Evolutionary conservation across 2,329 filamentous ascomycete genomes (phyloP).

Genomic region (Hortaea werneckii): DNA sequence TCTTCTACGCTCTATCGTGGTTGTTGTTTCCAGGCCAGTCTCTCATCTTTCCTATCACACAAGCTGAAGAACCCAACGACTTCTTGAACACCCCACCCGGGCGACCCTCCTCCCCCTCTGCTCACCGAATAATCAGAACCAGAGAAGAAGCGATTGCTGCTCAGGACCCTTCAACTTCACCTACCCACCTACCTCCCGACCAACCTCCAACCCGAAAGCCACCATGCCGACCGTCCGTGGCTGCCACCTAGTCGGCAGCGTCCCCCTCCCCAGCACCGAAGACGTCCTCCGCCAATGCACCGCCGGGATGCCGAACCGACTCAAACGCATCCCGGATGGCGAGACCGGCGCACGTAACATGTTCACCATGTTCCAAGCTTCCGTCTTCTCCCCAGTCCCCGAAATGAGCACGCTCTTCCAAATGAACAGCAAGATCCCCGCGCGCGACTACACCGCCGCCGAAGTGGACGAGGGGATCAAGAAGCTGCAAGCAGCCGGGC

Average conservation of each 20-base stretch:
- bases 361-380: conserved; percentile 27
- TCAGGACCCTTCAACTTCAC: no score
- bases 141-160: no score
- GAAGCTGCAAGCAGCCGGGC: conserved; percentile 6
- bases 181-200: no score
- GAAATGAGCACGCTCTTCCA: conserved; percentile 15
- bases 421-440: conserved; percentile 12
- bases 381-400: conserved; percentile 20
- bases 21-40: no score
- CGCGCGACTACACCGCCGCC: conserved; percentile 11
- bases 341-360: conserved; percentile 28
- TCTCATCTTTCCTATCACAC: no score
- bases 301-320: conserved; percentile 22
- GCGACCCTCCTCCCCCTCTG: no score
- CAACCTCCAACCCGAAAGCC: neutral
- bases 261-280: conserved; percentile 25
- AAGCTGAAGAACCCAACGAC: no score
- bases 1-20: no score
- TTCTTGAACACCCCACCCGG: no score
- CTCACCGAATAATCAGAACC: no score
- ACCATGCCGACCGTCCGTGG: conserved; percentile 11
- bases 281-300: conserved; percentile 25
- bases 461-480: conserved; percentile 15
- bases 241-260: conserved; percentile 29
- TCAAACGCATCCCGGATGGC: conserved; percentile 33